phyloP scores from a whole-genome alignment of 169 alveolate genomes.

The Plasmodium malariae region DNA sequence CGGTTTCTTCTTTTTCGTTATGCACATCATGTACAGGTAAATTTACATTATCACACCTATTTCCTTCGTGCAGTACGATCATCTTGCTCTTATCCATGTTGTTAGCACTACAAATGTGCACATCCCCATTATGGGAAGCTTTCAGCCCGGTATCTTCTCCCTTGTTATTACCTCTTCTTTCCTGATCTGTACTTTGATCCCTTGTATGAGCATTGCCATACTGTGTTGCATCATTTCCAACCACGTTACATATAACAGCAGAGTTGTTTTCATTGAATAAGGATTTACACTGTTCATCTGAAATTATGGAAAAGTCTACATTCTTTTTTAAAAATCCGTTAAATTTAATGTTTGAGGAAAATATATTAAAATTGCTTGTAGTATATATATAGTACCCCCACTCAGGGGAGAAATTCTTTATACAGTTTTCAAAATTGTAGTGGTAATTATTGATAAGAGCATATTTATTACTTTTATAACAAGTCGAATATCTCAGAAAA shows the following conservation, averaged over 20 bases:
- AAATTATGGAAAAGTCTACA: slow-evolving; percentile 18
- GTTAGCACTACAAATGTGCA: too few species aligned
- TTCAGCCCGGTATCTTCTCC: too few species aligned
- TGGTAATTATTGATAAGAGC: slow-evolving; percentile 44
- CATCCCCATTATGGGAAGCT: too few species aligned
- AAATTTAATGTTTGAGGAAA: slow-evolving; percentile 33
- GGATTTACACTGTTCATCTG: background rate
- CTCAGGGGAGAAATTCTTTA: slow-evolving; percentile 50
- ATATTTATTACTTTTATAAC: slow-evolving; percentile 47
- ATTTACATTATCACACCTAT: too few species aligned
- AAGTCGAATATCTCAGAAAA: slow-evolving; percentile 32
- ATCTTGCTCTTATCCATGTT: too few species aligned
- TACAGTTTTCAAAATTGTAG: slow-evolving; percentile 23
- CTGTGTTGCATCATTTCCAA: background rate
- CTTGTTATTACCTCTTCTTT: too few species aligned
- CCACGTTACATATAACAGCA: background rate
- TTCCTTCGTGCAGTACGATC: too few species aligned
- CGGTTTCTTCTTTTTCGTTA: too few species aligned
- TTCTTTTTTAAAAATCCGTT: slow-evolving; percentile 56
- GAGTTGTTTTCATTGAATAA: background rate
- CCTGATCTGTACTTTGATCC: too few species aligned
- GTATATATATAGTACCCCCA: slow-evolving; percentile 75
- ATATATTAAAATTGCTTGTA: slow-evolving; percentile 65
- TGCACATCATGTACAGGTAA: too few species aligned
- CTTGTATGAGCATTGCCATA: too few species aligned